A percentile compares a stretch with the other conserved stretches of the same genome.
Conservation (phyloP, 2,329 filamentous ascomycete species). For the Aureobasidium leucospermi region DNA sequence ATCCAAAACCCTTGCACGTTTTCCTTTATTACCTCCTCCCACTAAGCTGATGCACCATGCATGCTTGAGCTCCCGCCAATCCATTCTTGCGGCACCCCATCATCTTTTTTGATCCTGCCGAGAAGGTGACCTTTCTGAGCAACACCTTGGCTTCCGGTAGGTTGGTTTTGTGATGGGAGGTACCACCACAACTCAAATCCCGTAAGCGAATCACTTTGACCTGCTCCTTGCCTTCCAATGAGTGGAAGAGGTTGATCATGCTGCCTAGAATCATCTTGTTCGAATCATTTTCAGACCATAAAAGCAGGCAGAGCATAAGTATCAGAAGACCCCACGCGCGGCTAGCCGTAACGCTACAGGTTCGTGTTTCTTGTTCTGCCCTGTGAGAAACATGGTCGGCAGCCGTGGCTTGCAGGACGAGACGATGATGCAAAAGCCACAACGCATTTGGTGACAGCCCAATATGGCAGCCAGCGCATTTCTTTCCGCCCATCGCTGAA, state of each 20-base stretch:
- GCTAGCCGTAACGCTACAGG: not conserved
- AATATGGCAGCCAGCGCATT: conserved; percentile 10
- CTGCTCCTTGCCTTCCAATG: not conserved
- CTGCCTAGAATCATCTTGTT: not conserved
- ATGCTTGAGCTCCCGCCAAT: not conserved
- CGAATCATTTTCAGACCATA: not conserved
- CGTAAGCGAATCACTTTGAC: not conserved
- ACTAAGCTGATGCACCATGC: not conserved
- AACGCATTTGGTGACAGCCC: conserved; percentile 6
- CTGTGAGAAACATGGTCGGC: not conserved
- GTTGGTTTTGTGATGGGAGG: conserved; percentile 1
- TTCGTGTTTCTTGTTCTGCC: not conserved
- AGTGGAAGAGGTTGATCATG: not conserved
- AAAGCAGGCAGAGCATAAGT: not conserved
- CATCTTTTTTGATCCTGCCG: conserved; percentile 10
- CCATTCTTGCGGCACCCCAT: conserved; percentile 4
- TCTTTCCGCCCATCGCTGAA: not conserved
- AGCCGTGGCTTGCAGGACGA: not conserved
- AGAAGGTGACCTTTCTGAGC: not conserved
- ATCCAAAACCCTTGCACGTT: conserved; percentile 1
- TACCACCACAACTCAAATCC: conserved; percentile 8
- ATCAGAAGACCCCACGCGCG: not conserved
- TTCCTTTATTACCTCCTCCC: conserved; percentile 7
- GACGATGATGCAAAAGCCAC: not conserved
- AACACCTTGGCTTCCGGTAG: conserved; percentile 1